Conservation (phyloP, 1,139 yeast species). For the Lodderomyces orthopsilosis region DNA sequence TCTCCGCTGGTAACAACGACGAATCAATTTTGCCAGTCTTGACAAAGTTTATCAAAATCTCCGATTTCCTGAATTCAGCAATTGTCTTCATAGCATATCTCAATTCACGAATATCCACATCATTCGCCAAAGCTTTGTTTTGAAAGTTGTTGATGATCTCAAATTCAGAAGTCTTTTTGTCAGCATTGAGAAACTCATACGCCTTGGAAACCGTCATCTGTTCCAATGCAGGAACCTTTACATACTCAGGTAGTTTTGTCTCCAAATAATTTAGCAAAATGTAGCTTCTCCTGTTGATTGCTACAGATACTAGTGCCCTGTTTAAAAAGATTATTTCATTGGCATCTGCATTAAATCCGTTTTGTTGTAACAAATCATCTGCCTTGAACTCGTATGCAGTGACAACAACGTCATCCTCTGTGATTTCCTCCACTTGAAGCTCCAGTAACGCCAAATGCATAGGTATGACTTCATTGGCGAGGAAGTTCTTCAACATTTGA, state of each 20-base stretch:
- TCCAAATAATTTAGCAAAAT: constrained; percentile 48
- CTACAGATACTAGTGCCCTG: constrained; percentile 39
- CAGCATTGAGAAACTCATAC: constrained; percentile 41
- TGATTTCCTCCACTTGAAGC: constrained; percentile 59
- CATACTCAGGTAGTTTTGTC: constrained; percentile 36
- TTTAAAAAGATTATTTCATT: constrained; percentile 42
- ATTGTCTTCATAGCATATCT: constrained; percentile 51
- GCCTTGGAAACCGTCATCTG: constrained; percentile 30
- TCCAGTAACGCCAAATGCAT: constrained; percentile 57
- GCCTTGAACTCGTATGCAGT: constrained; percentile 67
- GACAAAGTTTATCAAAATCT: constrained; percentile 51
- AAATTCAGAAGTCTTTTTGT: constrained; percentile 49
- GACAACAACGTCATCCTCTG: constrained; percentile 72
- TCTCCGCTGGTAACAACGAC: constrained; percentile 55
- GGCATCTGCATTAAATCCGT: constrained; percentile 46
- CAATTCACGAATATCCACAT: constrained; percentile 41
- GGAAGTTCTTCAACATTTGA: constrained; percentile 35
- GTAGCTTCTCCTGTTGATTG: constrained; percentile 39
- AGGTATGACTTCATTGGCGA: constrained; percentile 55
- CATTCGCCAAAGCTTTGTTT: constrained; percentile 21
- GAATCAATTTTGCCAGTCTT: constrained; percentile 62
- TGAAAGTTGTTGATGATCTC: constrained; percentile 58
- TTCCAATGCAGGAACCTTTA: constrained; percentile 16
- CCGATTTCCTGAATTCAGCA: constrained; percentile 49
- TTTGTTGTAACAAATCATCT: constrained; percentile 60